Percentiles rank a stretch among this genome's conserved stretches.
These are phyloP conservation scores for Ministeria vibrans DNA, from an alignment of 78 protist genomes.

Conservation along the genomic window DNA sequence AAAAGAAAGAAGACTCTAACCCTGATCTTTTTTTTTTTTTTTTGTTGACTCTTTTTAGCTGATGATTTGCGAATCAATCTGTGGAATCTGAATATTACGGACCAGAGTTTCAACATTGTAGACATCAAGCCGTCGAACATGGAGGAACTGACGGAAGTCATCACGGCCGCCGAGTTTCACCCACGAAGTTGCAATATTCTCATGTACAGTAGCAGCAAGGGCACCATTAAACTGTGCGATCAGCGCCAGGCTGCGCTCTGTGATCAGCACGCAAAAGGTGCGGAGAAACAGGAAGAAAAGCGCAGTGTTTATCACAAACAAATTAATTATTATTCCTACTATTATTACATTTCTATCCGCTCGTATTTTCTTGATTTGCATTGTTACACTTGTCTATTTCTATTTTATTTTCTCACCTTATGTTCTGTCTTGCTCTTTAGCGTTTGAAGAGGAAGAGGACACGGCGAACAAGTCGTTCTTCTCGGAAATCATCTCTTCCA, in stretches of 20 bases:
- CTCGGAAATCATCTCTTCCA: conserved; percentile 79
- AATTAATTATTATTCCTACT: not conserved
- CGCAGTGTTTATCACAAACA: not conserved
- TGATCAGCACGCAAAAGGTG: conserved; percentile 63
- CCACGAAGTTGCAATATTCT: conserved; percentile 74
- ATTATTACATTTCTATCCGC: no score
- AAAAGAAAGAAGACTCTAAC: no score
- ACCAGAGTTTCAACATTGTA: conserved; percentile 81
- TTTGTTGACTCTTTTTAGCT: no score
- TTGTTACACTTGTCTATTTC: no score
- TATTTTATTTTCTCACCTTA: no score
- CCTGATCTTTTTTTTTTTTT: no score
- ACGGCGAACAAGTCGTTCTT: conserved; percentile 67
- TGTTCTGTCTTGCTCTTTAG: not conserved
- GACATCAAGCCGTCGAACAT: conserved; percentile 95
- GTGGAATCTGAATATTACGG: conserved; percentile 79
- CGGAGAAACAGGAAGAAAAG: no score
- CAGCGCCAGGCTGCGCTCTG: conserved; percentile 72
- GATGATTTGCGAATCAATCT: conserved; percentile 96
- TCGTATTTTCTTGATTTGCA: no score
- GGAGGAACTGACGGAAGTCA: conserved; percentile 96
- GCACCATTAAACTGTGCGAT: conserved; percentile 61
- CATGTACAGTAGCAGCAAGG: conserved; percentile 75
- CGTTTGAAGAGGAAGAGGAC: conserved; percentile 50
- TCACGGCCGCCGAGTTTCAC: conserved; percentile 91